phyloP scores from a whole-genome alignment of 805 yeast genomes.

The Lachancea waltii region DNA sequence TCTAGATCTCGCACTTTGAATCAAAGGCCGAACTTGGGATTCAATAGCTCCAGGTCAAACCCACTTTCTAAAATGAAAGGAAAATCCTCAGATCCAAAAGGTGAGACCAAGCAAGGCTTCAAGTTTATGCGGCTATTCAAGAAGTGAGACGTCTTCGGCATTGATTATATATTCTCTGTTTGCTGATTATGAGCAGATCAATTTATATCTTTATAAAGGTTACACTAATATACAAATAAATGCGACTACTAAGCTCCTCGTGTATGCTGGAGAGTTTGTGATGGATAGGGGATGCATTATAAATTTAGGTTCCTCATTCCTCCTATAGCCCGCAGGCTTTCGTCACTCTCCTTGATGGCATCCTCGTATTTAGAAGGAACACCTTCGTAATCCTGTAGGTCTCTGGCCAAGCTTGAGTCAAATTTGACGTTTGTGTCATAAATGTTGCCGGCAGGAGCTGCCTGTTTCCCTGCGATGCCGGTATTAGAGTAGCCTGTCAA shows the following conservation, averaged over 20 bases:
- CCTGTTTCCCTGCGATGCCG: conserved; percentile 1
- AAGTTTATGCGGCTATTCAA: conserved; percentile 10
- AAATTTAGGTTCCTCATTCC: conserved; percentile 3
- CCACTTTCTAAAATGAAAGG: conserved; percentile 2
- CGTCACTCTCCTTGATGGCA: conserved; percentile 1
- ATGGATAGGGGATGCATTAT: not conserved
- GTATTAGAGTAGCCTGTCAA: not conserved
- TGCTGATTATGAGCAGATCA: no score
- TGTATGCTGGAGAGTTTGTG: no score
- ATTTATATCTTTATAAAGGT: not conserved
- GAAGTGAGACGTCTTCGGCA: not conserved
- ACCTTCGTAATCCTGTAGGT: conserved; percentile 13
- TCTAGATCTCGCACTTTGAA: not conserved
- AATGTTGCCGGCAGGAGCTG: conserved; percentile 5
- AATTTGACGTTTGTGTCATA: conserved; percentile 12
- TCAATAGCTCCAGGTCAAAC: not conserved
- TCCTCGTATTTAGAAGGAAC: conserved; percentile 9
- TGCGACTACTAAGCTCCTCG: not conserved
- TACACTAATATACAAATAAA: not conserved
- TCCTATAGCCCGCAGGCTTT: not conserved
- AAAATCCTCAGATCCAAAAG: not conserved
- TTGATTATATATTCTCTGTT: no score
- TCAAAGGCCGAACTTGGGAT: not conserved
- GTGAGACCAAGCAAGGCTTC: conserved; percentile 3
- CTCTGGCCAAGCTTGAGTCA: conserved; percentile 20